phyloP scores from a whole-genome alignment of 2,329 filamentous ascomycete genomes.

The Pyricularia grisea region DNA sequence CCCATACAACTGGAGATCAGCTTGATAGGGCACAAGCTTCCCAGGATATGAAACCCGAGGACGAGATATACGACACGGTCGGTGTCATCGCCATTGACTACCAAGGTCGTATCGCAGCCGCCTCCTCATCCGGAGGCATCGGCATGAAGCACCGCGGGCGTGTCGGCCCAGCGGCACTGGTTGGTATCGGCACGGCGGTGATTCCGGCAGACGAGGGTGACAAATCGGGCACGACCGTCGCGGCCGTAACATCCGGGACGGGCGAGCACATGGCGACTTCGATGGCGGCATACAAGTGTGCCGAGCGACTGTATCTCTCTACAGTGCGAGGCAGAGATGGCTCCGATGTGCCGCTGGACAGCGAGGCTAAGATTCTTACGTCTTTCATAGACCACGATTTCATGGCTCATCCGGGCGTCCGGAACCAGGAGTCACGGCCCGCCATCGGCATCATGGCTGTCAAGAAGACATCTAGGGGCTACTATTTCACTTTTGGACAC shows the following conservation, averaged over 20 bases:
- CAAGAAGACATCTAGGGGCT: slow-evolving; percentile 69
- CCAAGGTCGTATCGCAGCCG: slow-evolving; percentile 81
- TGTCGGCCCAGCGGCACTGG: slow-evolving; percentile 83
- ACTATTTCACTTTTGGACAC: slow-evolving; percentile 87
- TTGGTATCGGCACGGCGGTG: slow-evolving; percentile 84
- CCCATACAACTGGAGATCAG: not conserved
- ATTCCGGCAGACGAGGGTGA: slow-evolving; percentile 69
- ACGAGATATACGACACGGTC: slow-evolving; percentile 81
- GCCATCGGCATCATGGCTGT: slow-evolving; percentile 87
- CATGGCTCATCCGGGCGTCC: slow-evolving; percentile 82
- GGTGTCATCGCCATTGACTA: slow-evolving; percentile 89
- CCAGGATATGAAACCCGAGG: slow-evolving; percentile 29
- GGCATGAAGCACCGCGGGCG: slow-evolving; percentile 96
- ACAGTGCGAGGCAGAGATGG: slow-evolving; percentile 53
- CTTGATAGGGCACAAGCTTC: slow-evolving; percentile 2
- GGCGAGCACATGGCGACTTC: slow-evolving; percentile 98
- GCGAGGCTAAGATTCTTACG: slow-evolving; percentile 67
- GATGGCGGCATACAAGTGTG: slow-evolving; percentile 79
- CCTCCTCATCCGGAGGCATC: slow-evolving; percentile 93
- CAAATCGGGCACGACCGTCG: slow-evolving; percentile 59
- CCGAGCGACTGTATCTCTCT: slow-evolving; percentile 71
- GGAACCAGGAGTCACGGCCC: slow-evolving; percentile 67
- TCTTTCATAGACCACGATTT: slow-evolving; percentile 83
- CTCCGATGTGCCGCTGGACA: slow-evolving; percentile 41
- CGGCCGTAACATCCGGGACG: slow-evolving; percentile 84